phyloP scores from a whole-genome alignment of 208 protist genomes.

The Angomonas deanei region DNA sequence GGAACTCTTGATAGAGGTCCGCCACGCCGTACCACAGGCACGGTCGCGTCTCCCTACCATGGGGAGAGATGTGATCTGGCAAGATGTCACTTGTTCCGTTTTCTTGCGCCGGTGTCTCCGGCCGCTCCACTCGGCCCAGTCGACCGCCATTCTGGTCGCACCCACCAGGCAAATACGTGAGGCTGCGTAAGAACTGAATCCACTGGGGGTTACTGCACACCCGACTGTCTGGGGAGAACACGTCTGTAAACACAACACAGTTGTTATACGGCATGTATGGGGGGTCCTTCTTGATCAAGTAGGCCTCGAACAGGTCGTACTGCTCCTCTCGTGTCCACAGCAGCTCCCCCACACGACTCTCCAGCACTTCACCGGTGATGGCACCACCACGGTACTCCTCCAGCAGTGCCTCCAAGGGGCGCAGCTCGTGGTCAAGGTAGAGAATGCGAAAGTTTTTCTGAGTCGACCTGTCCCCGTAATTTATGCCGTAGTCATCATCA shows the following conservation, averaged over 20 bases:
- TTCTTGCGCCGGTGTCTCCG: background rate
- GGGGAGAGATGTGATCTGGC: too few relatives aligned
- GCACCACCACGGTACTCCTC: background rate
- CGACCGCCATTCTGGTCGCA: background rate
- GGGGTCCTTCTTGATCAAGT: background rate
- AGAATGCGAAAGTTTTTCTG: conserved; percentile 12
- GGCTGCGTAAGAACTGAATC: too few relatives aligned
- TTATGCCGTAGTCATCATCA: conserved; percentile 13
- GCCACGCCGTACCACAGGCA: background rate
- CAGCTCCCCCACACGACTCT: background rate
- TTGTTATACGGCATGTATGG: background rate
- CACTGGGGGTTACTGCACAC: too few relatives aligned
- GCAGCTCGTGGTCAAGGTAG: conserved; percentile 18
- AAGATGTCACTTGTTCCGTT: background rate
- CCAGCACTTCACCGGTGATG: background rate
- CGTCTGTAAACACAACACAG: background rate
- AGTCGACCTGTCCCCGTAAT: background rate
- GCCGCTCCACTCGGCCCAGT: background rate
- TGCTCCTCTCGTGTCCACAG: conserved; percentile 24
- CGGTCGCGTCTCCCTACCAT: background rate
- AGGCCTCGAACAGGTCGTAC: conserved; percentile 12
- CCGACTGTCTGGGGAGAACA: background rate
- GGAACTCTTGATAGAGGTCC: background rate
- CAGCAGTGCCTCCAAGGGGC: conserved; percentile 5
- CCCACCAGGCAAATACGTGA: too few relatives aligned